Evolutionary conservation across 1,139 yeast species (phyloP).

Genomic region (Suhomyces panamericanus): DNA sequence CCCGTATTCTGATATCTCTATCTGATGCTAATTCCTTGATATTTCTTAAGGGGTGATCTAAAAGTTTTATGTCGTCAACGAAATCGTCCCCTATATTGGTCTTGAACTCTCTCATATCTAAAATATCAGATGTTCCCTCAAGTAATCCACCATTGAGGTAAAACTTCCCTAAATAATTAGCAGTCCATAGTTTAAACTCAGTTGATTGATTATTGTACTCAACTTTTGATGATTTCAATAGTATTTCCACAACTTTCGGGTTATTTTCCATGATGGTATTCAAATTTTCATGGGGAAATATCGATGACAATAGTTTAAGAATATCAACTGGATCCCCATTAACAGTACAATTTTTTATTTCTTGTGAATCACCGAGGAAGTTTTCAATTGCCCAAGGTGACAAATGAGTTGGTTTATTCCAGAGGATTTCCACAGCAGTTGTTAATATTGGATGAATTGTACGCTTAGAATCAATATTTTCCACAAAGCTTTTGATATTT

Average conservation of each 20-base stretch:
- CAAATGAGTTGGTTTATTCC: constrained; percentile 5
- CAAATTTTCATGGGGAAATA: constrained; percentile 16
- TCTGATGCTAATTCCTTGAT: constrained; percentile 13
- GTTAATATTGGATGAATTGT: constrained; percentile 16
- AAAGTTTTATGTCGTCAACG: constrained; percentile 9
- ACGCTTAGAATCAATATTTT: constrained; percentile 3
- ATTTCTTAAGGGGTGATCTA: constrained; percentile 19
- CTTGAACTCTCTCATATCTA: constrained; percentile 15
- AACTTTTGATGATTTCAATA: constrained; percentile 16
- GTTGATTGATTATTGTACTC: constrained; percentile 13
- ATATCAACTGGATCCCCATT: constrained; percentile 10
- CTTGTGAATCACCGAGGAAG: constrained; percentile 20
- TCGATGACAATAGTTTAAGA: constrained; percentile 20
- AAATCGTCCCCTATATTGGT: constrained; percentile 11
- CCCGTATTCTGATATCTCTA: constrained; percentile 21
- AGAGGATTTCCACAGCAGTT: constrained; percentile 16
- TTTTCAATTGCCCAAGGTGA: constrained; percentile 18
- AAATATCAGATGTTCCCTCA: constrained; percentile 12
- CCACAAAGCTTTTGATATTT: constrained; percentile 13
- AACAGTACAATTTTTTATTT: constrained; percentile 7
- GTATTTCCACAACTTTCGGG: constrained; percentile 23
- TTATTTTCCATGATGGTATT: constrained; percentile 3
- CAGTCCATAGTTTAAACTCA: constrained; percentile 41
- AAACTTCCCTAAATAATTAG: constrained; percentile 42
- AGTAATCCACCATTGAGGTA: constrained; percentile 27